These are phyloP conservation scores for Rhizopogon vinicolor DNA, from an alignment of 768 basidiomycete genomes.

Conservation along the genomic window DNA sequence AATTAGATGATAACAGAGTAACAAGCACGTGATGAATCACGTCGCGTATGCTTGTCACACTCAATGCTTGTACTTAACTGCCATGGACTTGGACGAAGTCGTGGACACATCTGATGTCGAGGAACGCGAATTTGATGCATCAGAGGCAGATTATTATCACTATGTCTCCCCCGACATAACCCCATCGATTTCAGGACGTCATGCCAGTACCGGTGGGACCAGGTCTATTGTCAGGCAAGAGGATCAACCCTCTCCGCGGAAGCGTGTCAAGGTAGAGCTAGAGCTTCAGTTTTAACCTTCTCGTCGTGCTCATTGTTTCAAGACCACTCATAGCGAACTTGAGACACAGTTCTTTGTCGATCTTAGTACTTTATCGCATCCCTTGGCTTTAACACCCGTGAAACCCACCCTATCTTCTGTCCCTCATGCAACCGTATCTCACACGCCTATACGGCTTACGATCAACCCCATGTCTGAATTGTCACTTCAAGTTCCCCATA, in stretches of 20 bases:
- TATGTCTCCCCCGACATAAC: neutral
- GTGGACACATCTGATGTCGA: constrained; percentile 65
- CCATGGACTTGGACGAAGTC: constrained; percentile 37
- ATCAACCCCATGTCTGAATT: too few species aligned
- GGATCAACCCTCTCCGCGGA: constrained; percentile 26
- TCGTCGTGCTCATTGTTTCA: constrained; percentile 7
- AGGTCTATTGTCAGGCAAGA: constrained; percentile 7
- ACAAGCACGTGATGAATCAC: too few species aligned
- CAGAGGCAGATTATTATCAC: constrained; percentile 6
- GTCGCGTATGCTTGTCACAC: too few species aligned
- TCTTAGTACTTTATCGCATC: neutral
- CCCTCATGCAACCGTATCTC: neutral
- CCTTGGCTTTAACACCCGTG: neutral
- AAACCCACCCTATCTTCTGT: neutral
- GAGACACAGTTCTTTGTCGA: neutral
- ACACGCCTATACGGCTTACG: neutral
- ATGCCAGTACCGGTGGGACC: neutral
- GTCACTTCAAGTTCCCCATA: neutral
- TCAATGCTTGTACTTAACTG: too few species aligned
- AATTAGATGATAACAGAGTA: too few species aligned
- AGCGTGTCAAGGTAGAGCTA: constrained; percentile 31
- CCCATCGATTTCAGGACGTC: neutral
- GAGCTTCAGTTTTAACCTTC: neutral
- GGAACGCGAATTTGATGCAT: constrained; percentile 41
- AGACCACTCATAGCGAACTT: constrained; percentile 14